phyloP scores from a whole-genome alignment of 2,329 filamentous ascomycete genomes.

The Pseudocercospora musae region DNA sequence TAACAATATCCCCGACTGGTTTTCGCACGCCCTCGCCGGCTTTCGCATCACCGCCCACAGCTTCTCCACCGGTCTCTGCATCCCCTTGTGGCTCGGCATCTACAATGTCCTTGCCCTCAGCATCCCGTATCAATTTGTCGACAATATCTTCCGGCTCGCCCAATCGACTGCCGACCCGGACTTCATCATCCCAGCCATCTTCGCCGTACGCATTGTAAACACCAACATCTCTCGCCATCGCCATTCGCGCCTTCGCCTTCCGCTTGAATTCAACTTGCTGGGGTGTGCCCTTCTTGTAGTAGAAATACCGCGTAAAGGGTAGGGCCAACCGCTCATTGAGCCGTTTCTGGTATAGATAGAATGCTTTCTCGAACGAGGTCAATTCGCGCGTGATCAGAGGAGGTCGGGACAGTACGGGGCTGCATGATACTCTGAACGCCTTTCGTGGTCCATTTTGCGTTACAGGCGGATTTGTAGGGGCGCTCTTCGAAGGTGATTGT shows the following conservation, averaged over 20 bases:
- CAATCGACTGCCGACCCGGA: conserved; percentile 69
- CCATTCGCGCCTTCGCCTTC: conserved; percentile 71
- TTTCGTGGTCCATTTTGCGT: conserved; percentile 48
- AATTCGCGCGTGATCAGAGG: conserved; percentile 81
- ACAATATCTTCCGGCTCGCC: conserved; percentile 63
- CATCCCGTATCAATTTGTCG: conserved; percentile 70
- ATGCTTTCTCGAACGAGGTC: conserved; percentile 85
- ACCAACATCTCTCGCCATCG: conserved; percentile 80
- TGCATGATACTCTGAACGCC: conserved; percentile 52
- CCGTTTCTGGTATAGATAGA: conserved; percentile 95
- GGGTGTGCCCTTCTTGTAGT: conserved; percentile 88
- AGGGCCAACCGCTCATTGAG: conserved; percentile 88
- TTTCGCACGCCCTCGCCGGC: conserved; percentile 28
- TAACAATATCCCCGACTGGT: conserved; percentile 30
- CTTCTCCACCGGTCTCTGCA: conserved; percentile 46
- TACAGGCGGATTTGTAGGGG: conserved; percentile 31
- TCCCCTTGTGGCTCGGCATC: conserved; percentile 47
- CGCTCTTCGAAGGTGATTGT: conserved; percentile 28
- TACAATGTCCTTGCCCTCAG: conserved; percentile 54
- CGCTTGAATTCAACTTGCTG: conserved; percentile 84
- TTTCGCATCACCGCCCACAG: conserved; percentile 33
- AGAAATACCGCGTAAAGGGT: conserved; percentile 87
- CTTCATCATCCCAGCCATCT: conserved; percentile 86
- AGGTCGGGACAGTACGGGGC: conserved; percentile 81
- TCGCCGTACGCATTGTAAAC: conserved; percentile 72